Percentiles rank a stretch among this genome's conserved stretches.
Conservation (phyloP, 345 rosid genomes). For the Eucalyptus paniculata region DNA sequence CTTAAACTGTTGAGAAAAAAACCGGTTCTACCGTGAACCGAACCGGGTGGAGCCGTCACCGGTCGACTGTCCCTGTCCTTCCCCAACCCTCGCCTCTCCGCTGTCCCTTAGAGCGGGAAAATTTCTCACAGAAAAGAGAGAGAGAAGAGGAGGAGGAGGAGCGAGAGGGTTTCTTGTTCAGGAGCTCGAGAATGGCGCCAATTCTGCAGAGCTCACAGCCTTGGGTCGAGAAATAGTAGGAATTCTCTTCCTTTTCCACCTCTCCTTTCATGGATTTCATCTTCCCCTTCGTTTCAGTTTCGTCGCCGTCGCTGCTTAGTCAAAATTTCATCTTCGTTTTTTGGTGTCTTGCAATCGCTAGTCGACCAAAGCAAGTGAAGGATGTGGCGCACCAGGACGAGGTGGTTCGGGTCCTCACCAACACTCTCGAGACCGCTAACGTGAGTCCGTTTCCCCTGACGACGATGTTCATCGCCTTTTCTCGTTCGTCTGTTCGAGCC, state of each 20-base stretch:
- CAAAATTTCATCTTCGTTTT: neutral
- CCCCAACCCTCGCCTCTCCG: neutral
- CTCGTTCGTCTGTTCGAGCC: neutral
- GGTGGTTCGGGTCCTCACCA: conserved; percentile 95
- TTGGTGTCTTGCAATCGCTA: conserved; percentile 1
- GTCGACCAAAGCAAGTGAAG: conserved; percentile 89
- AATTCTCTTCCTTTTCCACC: neutral
- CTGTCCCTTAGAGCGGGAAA: neutral
- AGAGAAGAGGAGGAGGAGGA: neutral
- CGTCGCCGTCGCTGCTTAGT: neutral
- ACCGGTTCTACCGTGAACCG: neutral
- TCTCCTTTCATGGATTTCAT: neutral
- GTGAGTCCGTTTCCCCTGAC: conserved; percentile 8
- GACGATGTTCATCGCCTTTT: neutral
- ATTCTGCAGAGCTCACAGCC: conserved; percentile 73
- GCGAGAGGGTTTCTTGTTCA: neutral
- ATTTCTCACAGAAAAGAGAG: neutral
- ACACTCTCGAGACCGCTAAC: conserved; percentile 73
- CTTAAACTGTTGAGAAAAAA: neutral
- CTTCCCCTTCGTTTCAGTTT: neutral
- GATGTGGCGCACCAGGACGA: conserved; percentile 97
- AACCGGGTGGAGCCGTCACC: neutral
- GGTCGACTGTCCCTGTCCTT: neutral
- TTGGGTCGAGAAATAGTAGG: conserved; percentile 93
- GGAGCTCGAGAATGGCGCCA: conserved; percentile 51